Conservation (phyloP, 495 filamentous ascomycete species). For the Penicillium bialowiezense region DNA sequence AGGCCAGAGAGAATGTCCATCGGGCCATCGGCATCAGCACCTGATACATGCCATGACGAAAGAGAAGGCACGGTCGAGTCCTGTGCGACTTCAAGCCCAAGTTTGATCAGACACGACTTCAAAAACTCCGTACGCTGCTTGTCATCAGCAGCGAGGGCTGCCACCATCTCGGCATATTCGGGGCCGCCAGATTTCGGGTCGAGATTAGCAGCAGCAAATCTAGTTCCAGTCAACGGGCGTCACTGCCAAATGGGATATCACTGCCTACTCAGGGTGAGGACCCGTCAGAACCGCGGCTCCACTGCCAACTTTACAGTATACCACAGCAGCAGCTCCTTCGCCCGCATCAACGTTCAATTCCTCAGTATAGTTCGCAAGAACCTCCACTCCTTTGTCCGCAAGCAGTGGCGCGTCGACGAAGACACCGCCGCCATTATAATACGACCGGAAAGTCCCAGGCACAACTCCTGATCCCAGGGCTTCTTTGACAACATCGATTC, state of each 20-base stretch:
- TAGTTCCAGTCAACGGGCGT: constrained; percentile 31
- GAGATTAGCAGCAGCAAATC: constrained; percentile 82
- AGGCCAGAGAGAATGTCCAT: constrained; percentile 64
- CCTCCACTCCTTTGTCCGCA: constrained; percentile 64
- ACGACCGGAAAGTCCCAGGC: constrained; percentile 66
- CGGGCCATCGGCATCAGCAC: constrained; percentile 59
- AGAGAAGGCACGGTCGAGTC: constrained; percentile 75
- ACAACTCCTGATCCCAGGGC: constrained; percentile 53
- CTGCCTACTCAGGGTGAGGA: constrained; percentile 86
- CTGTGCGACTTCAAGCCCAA: constrained; percentile 74
- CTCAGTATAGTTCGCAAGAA: constrained; percentile 78
- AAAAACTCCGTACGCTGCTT: constrained; percentile 69
- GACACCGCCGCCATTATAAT: constrained; percentile 96
- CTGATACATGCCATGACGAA: constrained; percentile 81
- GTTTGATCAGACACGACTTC: constrained; percentile 74
- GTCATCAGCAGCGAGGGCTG: constrained; percentile 69
- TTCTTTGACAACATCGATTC: constrained; percentile 62
- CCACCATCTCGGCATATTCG: constrained; percentile 65
- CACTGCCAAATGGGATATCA: neutral
- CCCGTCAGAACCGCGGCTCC: constrained; percentile 79
- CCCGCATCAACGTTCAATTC: constrained; percentile 76
- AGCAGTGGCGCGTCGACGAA: constrained; percentile 76
- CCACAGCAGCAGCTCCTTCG: constrained; percentile 66
- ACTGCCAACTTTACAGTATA: constrained; percentile 86
- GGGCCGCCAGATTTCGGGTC: constrained; percentile 57